These are phyloP conservation scores for Serpula lacrymans DNA, from an alignment of 768 basidiomycete species.

Conservation along the genomic window DNA sequence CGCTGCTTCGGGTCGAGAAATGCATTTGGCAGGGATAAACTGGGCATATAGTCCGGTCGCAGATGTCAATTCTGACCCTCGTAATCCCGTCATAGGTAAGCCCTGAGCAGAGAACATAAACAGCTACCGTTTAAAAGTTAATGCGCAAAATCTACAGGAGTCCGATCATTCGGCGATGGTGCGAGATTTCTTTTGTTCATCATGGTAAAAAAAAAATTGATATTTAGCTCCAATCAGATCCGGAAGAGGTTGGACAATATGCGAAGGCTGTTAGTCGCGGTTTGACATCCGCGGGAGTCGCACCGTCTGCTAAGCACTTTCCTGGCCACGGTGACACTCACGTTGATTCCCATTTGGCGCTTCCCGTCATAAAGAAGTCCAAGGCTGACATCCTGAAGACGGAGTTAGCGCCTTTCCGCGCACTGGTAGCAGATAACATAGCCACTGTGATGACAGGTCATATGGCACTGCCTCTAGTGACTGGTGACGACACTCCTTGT, in stretches of 20 bases:
- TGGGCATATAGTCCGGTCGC: slow-evolving; percentile 73
- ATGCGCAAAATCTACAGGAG: slow-evolving; percentile 36
- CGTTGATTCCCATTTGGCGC: slow-evolving; percentile 65
- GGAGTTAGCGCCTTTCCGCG: slow-evolving; percentile 60
- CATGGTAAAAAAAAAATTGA: background rate
- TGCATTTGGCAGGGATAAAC: slow-evolving; percentile 61
- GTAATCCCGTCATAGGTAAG: slow-evolving; percentile 71
- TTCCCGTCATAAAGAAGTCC: slow-evolving; percentile 58
- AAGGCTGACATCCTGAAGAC: slow-evolving; percentile 36
- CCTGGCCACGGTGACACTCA: slow-evolving; percentile 75
- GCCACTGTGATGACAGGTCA: slow-evolving; percentile 73
- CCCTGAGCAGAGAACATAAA: background rate
- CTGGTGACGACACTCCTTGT: slow-evolving; percentile 50
- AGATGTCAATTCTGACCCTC: slow-evolving; percentile 67
- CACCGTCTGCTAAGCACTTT: slow-evolving; percentile 68
- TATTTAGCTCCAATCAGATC: slow-evolving; percentile 37
- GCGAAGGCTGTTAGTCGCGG: slow-evolving; percentile 47
- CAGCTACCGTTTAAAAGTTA: too few relatives aligned
- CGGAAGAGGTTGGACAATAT: slow-evolving; percentile 46
- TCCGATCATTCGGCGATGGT: slow-evolving; percentile 72
- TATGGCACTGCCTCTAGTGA: slow-evolving; percentile 62
- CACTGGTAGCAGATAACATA: slow-evolving; percentile 37
- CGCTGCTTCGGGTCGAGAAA: slow-evolving; percentile 51
- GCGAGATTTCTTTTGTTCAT: slow-evolving; percentile 6
- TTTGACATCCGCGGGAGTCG: slow-evolving; percentile 45